Evolutionary conservation across 345 rosid genomes (phyloP), one percentile per base, ranked within the genome.

Genomic region (Camelina hispida): DNA sequence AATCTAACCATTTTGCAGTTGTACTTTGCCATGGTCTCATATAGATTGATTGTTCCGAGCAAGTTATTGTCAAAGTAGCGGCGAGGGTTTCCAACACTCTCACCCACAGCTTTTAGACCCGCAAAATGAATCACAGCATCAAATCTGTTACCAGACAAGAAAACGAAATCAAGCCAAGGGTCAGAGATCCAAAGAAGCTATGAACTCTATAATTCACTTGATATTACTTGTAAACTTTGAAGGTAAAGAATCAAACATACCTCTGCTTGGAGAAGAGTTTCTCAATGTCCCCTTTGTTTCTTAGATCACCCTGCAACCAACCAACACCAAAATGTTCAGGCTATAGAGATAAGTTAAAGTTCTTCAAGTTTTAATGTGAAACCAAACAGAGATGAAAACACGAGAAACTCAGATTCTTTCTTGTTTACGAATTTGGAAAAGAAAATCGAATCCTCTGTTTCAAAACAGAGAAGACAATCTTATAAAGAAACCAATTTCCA

Each of bases 121-220:
- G 96, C 98, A 76, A 91, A 91, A 74, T 94, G 98, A 62, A 94
- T 90, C 80, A 94, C 98, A 18, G 93, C 97, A 81, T 94, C 93
- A 55, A 84, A 91, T 61, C 97, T 91, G 80, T 72, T 50, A 13
- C 66, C 37, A 17, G 71, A 66, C 58, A 66, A 66, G 53, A 71
- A 54, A 75, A 59, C 20, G 17, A 57, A 66, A 57, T 57, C 35
- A 48, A 57, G 46, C 32, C 43, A 52, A 47, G 18, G 5, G 15
- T 1, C 42, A 60, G 23, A 63, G 62, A 62, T 71, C 43, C 28
- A 66, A 48, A 54, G 1, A 53, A 32, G 30, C 38, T n/a, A 64
- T 43, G 12, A 72, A 68, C 54, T 40, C 6, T 32, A 62, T 14
- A 30, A 32, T 37, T 47, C 58, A 11, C 59, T 20, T 47, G 14